phyloP scores from a whole-genome alignment of 768 basidiomycete genomes.

The Pleurotus pulmonarius region DNA sequence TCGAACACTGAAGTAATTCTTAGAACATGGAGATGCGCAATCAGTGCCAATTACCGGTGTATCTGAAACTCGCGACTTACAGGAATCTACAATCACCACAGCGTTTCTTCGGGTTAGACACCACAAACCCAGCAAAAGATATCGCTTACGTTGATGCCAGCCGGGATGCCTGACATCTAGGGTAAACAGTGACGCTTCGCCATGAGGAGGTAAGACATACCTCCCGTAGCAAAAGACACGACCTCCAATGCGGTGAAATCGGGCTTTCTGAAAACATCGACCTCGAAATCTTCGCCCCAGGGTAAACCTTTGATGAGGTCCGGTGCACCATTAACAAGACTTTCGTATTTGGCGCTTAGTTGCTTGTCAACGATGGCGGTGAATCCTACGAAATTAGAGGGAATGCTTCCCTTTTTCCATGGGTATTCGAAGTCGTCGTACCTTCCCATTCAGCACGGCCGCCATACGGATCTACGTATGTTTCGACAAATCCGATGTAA shows the following conservation, averaged over 20 bases:
- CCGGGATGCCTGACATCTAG: constrained; percentile 61
- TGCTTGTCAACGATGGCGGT: constrained; percentile 86
- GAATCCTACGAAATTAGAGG: constrained; percentile 50
- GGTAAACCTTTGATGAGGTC: constrained; percentile 78
- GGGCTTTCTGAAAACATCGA: constrained; percentile 78
- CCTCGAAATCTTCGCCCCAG: constrained; percentile 69
- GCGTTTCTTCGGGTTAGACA: background rate
- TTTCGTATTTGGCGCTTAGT: constrained; percentile 78
- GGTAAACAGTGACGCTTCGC: background rate
- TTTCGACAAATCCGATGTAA: constrained; percentile 71
- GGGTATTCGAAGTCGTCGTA: constrained; percentile 16
- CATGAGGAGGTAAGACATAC: constrained; percentile 29
- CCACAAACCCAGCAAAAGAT: constrained; percentile 1
- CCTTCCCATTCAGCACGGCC: constrained; percentile 95
- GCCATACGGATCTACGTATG: constrained; percentile 86
- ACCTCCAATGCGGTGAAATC: constrained; percentile 87
- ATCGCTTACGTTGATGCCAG: constrained; percentile 71
- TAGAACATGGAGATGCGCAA: background rate
- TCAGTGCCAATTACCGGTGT: no score
- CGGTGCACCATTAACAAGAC: constrained; percentile 71
- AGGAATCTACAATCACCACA: constrained; percentile 49
- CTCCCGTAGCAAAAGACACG: constrained; percentile 79
- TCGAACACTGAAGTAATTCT: constrained; percentile 84
- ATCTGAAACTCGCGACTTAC: constrained; percentile 27
- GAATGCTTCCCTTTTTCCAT: constrained; percentile 2